Percentiles rank a stretch among this genome's conserved stretches.
phyloP scores from a whole-genome alignment of 257 asterid genomes.

The Plantago major region DNA sequence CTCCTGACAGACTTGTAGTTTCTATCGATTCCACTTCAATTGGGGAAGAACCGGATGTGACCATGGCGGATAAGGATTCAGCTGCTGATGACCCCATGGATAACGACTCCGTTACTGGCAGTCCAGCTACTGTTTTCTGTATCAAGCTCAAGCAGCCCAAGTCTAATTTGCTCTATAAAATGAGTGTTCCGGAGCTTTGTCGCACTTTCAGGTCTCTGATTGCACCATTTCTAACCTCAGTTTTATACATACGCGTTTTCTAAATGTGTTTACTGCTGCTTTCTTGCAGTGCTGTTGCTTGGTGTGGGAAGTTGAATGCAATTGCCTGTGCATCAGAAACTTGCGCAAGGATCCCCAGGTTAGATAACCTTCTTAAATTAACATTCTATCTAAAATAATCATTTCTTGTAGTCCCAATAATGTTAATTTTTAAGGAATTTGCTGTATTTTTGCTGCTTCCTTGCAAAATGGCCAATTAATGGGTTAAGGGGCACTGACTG shows the following conservation, averaged over 20 bases:
- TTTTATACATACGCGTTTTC: neutral
- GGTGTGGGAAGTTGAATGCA: constrained; percentile 96
- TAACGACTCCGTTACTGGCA: constrained; percentile 47
- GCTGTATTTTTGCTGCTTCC: too few relatives aligned
- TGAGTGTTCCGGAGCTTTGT: constrained; percentile 99
- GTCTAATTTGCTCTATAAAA: constrained; percentile 74
- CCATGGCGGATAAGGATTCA: constrained; percentile 23
- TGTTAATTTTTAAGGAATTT: too few relatives aligned
- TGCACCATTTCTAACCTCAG: constrained; percentile 9
- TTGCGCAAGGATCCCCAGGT: constrained; percentile 99
- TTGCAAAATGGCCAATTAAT: too few relatives aligned
- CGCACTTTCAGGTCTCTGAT: constrained; percentile 72
- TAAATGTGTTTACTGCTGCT: constrained; percentile 13
- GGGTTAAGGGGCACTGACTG: too few relatives aligned
- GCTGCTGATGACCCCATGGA: constrained; percentile 21
- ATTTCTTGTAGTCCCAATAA: neutral
- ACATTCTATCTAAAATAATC: neutral
- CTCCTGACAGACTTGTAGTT: neutral
- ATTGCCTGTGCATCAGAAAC: constrained; percentile 99
- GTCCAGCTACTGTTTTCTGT: constrained; percentile 68
- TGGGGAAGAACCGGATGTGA: constrained; percentile 23
- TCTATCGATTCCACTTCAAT: constrained; percentile 20
- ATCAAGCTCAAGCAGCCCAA: constrained; percentile 78
- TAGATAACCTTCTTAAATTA: constrained; percentile 9
- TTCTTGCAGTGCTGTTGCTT: constrained; percentile 80